phyloP scores from a whole-genome alignment of 805 yeast species.

The Sugiyamaella qingdaonensis region DNA sequence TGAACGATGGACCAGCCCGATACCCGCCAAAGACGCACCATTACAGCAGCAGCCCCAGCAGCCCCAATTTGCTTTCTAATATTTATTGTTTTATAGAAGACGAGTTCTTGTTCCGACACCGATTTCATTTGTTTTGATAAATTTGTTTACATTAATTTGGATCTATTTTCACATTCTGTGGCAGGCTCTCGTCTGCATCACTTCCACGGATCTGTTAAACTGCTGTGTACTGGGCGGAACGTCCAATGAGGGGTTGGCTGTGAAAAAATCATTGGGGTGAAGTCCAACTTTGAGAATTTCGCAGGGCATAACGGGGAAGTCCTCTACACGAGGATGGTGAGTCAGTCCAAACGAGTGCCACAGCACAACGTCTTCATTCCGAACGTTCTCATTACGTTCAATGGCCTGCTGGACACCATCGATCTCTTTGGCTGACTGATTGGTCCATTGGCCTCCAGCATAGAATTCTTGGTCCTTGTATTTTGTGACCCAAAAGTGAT shows the following conservation, averaged over 20 bases:
- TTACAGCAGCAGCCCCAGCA: no score
- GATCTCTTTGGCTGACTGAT: conserved; percentile 67
- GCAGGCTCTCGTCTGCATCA: conserved; percentile 27
- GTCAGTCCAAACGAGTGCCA: conserved; percentile 84
- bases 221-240: conserved; percentile 65
- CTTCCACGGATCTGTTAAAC: conserved; percentile 57
- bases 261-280: conserved; percentile 70
- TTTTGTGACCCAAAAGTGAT: conserved; percentile 80
- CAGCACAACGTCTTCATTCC: conserved; percentile 71
- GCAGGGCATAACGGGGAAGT: conserved; percentile 87
- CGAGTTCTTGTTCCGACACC: no score
- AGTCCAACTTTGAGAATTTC: conserved; percentile 68
- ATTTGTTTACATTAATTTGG: no score
- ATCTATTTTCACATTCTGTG: conserved; percentile 9
- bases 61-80: no score
- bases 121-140: no score
- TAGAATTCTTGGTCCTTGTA: conserved; percentile 66
- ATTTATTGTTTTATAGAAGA: no score
- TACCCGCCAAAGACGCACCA: no score
- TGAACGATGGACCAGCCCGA: not conserved
- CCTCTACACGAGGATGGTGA: conserved; percentile 78
- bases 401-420: conserved; percentile 72
- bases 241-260: conserved; percentile 72
- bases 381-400: conserved; percentile 54
- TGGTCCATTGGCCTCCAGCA: conserved; percentile 85